Evolutionary conservation across 768 basidiomycete species (phyloP).

Genomic region (Leccinum subgranulosum): DNA sequence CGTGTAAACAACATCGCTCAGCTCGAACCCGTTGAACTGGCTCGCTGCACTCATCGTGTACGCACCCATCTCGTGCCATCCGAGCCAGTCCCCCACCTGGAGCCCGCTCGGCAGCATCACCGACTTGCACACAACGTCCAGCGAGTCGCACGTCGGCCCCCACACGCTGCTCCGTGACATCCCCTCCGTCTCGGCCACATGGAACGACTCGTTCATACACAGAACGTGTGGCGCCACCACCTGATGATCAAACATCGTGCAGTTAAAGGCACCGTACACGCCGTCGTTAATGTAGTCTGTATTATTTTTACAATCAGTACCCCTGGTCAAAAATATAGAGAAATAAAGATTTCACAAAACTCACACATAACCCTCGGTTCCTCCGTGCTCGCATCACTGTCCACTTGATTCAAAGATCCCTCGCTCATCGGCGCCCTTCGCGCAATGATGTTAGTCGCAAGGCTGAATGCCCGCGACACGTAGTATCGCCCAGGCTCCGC

Average conservation of each 20-base stretch:
- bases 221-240: slow-evolving; percentile 81
- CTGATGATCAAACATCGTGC: slow-evolving; percentile 97
- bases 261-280: slow-evolving; percentile 96
- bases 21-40: slow-evolving; percentile 89
- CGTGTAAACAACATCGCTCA: slow-evolving; percentile 79
- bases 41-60: slow-evolving; percentile 98
- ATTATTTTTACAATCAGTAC: slow-evolving; percentile 3
- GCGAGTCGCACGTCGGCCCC: slow-evolving; percentile 98
- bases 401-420: slow-evolving; percentile 21
- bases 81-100: slow-evolving; percentile 94
- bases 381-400: slow-evolving; percentile 27
- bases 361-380: slow-evolving; percentile 82
- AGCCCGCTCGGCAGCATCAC: slow-evolving; percentile 63
- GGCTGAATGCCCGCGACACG: slow-evolving; percentile 87
- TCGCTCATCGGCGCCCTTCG: slow-evolving; percentile 59
- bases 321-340: background rate
- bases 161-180: slow-evolving; percentile 72
- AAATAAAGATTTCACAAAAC: slow-evolving; percentile 35
- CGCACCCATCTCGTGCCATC: slow-evolving; percentile 98
- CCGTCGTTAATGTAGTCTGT: slow-evolving; percentile 99
- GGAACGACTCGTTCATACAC: slow-evolving; percentile 64
- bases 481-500: slow-evolving; percentile 96
- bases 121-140: slow-evolving; percentile 82
- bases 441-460: slow-evolving; percentile 93
- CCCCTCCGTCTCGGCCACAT: slow-evolving; percentile 35